Percentiles rank a stretch among this genome's conserved stretches.
These are phyloP conservation scores for Anethum foeniculum DNA, from an alignment of 140 eudicot species.

Conservation along the genomic window DNA sequence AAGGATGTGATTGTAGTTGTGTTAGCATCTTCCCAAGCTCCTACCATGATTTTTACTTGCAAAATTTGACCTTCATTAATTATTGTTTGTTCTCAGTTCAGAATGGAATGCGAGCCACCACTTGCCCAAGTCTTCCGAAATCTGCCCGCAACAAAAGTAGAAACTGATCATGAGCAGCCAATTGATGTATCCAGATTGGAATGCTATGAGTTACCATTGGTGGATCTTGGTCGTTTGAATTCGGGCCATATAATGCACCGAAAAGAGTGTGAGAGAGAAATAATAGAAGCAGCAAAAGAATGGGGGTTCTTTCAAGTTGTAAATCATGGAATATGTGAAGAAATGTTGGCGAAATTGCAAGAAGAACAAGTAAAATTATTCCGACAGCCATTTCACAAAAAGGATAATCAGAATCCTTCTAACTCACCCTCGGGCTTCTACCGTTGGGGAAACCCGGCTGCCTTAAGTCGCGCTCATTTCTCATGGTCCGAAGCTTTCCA, in stretches of 20 bases:
- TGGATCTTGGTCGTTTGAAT: constrained; percentile 7
- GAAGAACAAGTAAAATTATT: constrained; percentile 13
- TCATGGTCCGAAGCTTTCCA: constrained; percentile 26
- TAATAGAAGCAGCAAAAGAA: constrained; percentile 17
- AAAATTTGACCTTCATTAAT: neutral
- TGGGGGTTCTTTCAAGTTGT: constrained; percentile 25
- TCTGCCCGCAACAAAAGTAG: neutral
- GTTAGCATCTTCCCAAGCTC: neutral
- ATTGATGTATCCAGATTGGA: neutral
- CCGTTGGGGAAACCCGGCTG: constrained; percentile 20
- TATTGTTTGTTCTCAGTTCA: neutral
- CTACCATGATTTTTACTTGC: neutral
- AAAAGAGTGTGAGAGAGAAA: constrained; percentile 10
- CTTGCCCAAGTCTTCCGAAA: neutral
- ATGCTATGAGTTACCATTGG: constrained; percentile 12
- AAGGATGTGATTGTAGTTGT: neutral
- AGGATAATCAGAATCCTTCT: neutral
- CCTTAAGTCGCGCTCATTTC: constrained; percentile 7
- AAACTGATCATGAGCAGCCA: neutral
- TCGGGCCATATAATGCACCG: neutral
- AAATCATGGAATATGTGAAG: constrained; percentile 15
- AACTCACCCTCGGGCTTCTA: constrained; percentile 13
- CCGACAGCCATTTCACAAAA: constrained; percentile 15
- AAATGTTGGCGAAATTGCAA: neutral
- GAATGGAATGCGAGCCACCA: constrained; percentile 1